Evolutionary conservation across 1,139 yeast genomes (phyloP).

Genomic region (Kodamaea derodonti): DNA sequence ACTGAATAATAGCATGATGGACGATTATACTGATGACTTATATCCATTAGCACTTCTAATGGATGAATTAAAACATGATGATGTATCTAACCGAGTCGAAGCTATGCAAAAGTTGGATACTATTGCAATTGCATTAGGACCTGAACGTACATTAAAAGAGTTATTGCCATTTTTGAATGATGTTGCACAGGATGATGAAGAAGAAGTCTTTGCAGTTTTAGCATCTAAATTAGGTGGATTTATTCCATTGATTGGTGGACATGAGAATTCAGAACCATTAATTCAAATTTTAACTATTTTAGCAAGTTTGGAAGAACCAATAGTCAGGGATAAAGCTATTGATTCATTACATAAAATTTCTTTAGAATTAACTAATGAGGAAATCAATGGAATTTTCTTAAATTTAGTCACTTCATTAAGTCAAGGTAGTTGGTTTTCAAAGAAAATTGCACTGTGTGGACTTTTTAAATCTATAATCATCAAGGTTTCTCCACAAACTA

Average conservation of each 20-base stretch:
- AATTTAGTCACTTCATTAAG: constrained; percentile 76
- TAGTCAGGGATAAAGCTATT: constrained; percentile 93
- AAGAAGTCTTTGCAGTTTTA: constrained; percentile 90
- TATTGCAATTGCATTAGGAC: constrained; percentile 92
- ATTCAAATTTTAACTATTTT: constrained; percentile 84
- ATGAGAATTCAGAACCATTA: constrained; percentile 68
- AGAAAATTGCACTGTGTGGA: constrained; percentile 90
- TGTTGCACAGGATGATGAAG: constrained; percentile 96
- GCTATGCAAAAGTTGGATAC: constrained; percentile 95
- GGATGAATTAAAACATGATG: constrained; percentile 95
- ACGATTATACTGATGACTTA: constrained; percentile 55
- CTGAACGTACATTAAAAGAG: constrained; percentile 86
- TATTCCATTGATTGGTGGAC: constrained; percentile 84
- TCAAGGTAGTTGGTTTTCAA: constrained; percentile 92
- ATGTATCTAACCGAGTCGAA: constrained; percentile 85
- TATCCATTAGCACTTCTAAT: constrained; percentile 93
- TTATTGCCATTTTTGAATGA: constrained; percentile 81
- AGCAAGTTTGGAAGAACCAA: constrained; percentile 96
- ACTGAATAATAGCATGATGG: constrained; percentile 24
- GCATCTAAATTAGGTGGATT: constrained; percentile 89
- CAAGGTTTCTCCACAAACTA: constrained; percentile 51
- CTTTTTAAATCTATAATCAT: constrained; percentile 70
- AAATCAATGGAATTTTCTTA: constrained; percentile 63
- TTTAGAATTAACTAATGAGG: constrained; percentile 59
- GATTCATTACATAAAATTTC: constrained; percentile 76